Evolutionary conservation across 768 basidiomycete species (phyloP).

Genomic region (Pleurotus djamor): DNA sequence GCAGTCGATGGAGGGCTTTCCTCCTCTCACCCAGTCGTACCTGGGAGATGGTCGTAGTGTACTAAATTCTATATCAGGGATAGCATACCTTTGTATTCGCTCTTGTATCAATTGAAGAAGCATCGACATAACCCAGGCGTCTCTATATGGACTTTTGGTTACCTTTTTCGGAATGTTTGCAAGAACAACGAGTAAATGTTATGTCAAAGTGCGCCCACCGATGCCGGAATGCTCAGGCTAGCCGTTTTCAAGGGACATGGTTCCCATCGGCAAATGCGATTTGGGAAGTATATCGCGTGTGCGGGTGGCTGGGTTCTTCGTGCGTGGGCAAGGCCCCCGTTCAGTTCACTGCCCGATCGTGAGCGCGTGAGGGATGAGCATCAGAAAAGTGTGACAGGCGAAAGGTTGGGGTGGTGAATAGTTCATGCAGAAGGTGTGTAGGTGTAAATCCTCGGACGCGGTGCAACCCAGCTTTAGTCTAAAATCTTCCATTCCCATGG

Average conservation of each 20-base stretch:
- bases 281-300: not conserved
- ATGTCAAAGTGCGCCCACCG: not conserved
- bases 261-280: not conserved
- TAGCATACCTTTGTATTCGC: too few relatives aligned
- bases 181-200: not conserved
- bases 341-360: too few relatives aligned
- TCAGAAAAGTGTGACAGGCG: too few relatives aligned
- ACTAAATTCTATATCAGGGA: too few relatives aligned
- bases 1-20: conserved; percentile 88
- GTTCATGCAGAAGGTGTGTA: not conserved
- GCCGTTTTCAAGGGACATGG: not conserved
- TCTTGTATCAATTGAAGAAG: not conserved
- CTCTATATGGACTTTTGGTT: conserved; percentile 1
- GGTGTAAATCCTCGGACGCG: not conserved
- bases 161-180: not conserved
- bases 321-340: too few relatives aligned
- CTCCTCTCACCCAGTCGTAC: conserved; percentile 74
- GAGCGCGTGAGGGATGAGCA: too few relatives aligned
- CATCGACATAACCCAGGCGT: not conserved
- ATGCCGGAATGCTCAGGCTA: not conserved
- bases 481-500: conserved; percentile 8
- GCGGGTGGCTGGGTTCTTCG: not conserved
- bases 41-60: conserved; percentile 63
- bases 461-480: not conserved
- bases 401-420: too few relatives aligned